phyloP scores from a whole-genome alignment of 2,329 filamentous ascomycete genomes.

The Lecanicillium sp. region DNA sequence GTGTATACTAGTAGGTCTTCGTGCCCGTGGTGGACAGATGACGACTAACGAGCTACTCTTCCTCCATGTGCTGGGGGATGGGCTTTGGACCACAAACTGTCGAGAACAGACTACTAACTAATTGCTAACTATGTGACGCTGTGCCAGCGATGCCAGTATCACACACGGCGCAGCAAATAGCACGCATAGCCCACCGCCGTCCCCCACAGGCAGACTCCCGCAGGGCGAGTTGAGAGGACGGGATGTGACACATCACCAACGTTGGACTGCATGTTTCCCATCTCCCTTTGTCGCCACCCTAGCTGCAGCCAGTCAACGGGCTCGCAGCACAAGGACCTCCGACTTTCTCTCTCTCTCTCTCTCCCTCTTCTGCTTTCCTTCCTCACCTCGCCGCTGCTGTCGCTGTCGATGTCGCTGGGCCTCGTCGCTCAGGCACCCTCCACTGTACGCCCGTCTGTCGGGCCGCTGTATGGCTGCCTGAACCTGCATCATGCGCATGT shows the following conservation, averaged over 20 bases:
- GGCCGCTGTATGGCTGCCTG: too few species aligned
- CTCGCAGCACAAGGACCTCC: too few species aligned
- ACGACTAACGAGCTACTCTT: background rate
- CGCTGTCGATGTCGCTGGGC: background rate
- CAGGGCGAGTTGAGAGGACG: background rate
- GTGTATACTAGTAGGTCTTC: too few species aligned
- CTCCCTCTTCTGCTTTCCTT: background rate
- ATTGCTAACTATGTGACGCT: too few species aligned
- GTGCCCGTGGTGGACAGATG: background rate
- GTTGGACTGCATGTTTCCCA: background rate
- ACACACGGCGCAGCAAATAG: background rate
- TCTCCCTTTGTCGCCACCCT: background rate
- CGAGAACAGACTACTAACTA: too few species aligned
- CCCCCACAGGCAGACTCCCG: too few species aligned
- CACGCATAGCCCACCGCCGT: too few species aligned
- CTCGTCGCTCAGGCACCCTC: background rate
- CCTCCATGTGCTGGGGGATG: background rate
- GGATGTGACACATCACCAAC: constrained; percentile 10
- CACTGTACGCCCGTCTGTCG: too few species aligned
- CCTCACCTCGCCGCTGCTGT: background rate
- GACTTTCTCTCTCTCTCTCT: background rate
- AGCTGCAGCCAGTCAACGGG: too few species aligned
- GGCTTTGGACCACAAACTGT: background rate
- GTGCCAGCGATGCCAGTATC: background rate
- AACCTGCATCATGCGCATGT: too few species aligned